Evolutionary conservation across 2,329 filamentous ascomycete species (phyloP).

Genomic region (Diaporthe sp.): DNA sequence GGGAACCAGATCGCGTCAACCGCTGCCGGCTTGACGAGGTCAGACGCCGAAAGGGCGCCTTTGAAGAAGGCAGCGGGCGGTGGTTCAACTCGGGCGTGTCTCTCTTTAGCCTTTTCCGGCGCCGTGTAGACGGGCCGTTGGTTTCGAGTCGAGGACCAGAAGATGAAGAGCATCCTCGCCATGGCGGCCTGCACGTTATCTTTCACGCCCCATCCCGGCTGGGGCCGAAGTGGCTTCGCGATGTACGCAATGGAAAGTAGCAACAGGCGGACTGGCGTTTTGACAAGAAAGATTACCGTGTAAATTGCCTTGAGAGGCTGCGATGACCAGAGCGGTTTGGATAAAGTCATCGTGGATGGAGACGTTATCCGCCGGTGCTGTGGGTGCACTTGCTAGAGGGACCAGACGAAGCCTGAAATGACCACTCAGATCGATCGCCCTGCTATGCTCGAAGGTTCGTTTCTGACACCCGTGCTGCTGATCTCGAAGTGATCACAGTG

Average conservation of each 20-base stretch:
- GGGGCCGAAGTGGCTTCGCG: slow-evolving; percentile 38
- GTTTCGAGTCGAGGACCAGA: slow-evolving; percentile 32
- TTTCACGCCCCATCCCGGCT: slow-evolving; percentile 40
- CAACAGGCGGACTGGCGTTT: slow-evolving; percentile 29
- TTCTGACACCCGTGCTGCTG: background rate
- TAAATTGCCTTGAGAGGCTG: slow-evolving; percentile 32
- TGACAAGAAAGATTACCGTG: slow-evolving; percentile 20
- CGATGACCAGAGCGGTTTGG: slow-evolving; percentile 15
- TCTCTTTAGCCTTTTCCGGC: slow-evolving; percentile 34
- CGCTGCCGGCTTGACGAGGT: slow-evolving; percentile 33
- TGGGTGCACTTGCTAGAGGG: background rate
- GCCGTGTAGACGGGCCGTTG: slow-evolving; percentile 36
- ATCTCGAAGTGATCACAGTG: background rate
- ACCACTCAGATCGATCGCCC: background rate
- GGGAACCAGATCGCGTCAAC: slow-evolving; percentile 42
- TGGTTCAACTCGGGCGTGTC: slow-evolving; percentile 39
- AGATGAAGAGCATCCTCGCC: slow-evolving; percentile 36
- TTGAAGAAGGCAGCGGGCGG: slow-evolving; percentile 24
- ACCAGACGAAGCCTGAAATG: background rate
- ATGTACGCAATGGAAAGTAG: slow-evolving; percentile 38
- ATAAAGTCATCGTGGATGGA: background rate
- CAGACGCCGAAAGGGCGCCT: slow-evolving; percentile 35
- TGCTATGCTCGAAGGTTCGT: background rate
- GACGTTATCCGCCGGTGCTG: background rate
- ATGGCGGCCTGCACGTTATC: slow-evolving; percentile 35